A percentile compares a stretch with the other conserved stretches of the same genome.
Evolutionary conservation across 2,329 filamentous ascomycete genomes (phyloP).

Genomic region (Hortaea sp.): DNA sequence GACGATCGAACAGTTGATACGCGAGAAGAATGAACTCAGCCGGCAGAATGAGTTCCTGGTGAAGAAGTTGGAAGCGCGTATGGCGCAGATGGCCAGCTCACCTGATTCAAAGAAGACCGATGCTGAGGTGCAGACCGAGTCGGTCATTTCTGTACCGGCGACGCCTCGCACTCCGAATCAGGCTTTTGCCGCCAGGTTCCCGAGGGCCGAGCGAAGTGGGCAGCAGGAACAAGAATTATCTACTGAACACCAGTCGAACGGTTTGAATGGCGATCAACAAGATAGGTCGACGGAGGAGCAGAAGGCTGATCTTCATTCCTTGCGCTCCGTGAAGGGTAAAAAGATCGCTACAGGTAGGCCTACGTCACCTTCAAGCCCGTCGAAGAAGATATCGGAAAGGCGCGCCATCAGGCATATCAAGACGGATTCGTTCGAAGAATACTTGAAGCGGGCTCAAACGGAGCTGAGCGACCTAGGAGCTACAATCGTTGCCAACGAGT

Average conservation of each 20-base stretch:
- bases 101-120: constrained; percentile 4
- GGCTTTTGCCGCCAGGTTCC: too few species aligned
- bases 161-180: not conserved
- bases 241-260: not conserved
- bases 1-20: constrained; percentile 13
- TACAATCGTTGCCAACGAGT: constrained; percentile 26
- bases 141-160: not conserved
- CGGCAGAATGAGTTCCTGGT: constrained; percentile 20
- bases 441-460: constrained; percentile 22
- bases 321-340: constrained; percentile 2
- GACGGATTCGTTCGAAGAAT: constrained; percentile 25
- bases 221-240: not conserved
- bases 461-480: constrained; percentile 26
- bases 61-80: constrained; percentile 19
- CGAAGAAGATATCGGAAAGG: not conserved
- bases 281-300: not conserved
- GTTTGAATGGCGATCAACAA: not conserved
- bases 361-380: not conserved
- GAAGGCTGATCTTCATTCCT: not conserved
- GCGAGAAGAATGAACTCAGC: constrained; percentile 19
- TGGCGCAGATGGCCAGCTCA: constrained; percentile 9
- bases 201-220: not conserved
- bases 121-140: constrained; percentile 14
- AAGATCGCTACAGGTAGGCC: not conserved
- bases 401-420: constrained; percentile 6